phyloP scores from a whole-genome alignment of 805 yeast genomes.

The Maudiozyma bulderi region DNA sequence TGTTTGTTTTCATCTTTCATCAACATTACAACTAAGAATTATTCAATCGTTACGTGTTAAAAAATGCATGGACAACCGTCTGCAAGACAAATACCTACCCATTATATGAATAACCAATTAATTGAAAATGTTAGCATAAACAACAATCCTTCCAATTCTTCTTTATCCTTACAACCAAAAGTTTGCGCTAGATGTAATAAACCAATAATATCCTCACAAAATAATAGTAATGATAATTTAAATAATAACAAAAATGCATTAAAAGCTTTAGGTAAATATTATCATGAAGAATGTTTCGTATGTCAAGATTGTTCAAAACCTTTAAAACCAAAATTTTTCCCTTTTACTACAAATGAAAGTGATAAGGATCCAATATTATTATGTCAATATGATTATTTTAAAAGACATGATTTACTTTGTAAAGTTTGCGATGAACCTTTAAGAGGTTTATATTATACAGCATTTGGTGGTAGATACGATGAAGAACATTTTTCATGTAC shows the following conservation, averaged over 20 bases:
- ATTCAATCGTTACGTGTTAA: too few relatives aligned
- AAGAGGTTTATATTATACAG: constrained; percentile 89
- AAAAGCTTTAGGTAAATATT: constrained; percentile 69
- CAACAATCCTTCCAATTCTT: not conserved
- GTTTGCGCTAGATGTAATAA: not conserved
- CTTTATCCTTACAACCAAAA: not conserved
- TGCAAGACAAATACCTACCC: too few relatives aligned
- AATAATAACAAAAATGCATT: constrained; percentile 39
- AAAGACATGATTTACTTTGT: constrained; percentile 77
- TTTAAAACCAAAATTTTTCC: constrained; percentile 83
- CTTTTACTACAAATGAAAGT: constrained; percentile 43
- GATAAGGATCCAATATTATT: constrained; percentile 41
- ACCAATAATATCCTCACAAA: not conserved
- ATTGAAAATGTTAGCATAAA: too few relatives aligned
- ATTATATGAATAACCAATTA: too few relatives aligned
- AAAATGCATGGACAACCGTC: too few relatives aligned
- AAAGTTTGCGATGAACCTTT: constrained; percentile 75
- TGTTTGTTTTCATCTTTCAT: too few relatives aligned
- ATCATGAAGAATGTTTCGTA: constrained; percentile 79
- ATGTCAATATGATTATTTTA: constrained; percentile 90
- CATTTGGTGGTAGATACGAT: constrained; percentile 84
- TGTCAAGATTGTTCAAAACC: constrained; percentile 77
- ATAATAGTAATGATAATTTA: not conserved
- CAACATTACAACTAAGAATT: too few relatives aligned
- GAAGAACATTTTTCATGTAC: constrained; percentile 92